These are phyloP conservation scores for Fusarium longipes DNA, from an alignment of 2,329 filamentous ascomycete genomes.

Conservation along the genomic window DNA sequence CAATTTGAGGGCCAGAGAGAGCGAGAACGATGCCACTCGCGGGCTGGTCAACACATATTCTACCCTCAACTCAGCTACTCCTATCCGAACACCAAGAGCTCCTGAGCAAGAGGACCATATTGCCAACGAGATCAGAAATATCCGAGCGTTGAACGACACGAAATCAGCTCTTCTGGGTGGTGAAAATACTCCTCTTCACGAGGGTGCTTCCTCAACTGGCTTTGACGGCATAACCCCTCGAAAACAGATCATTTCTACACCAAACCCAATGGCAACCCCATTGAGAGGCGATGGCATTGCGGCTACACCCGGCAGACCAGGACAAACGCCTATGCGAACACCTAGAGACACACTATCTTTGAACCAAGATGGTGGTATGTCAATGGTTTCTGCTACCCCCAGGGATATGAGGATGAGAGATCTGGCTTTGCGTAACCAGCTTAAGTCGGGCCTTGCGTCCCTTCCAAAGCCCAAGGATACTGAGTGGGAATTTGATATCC, in stretches of 20 bases:
- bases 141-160: slow-evolving; percentile 89
- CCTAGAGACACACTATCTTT: slow-evolving; percentile 88
- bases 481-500: slow-evolving; percentile 93
- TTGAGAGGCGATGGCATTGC: slow-evolving; percentile 75
- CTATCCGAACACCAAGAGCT: slow-evolving; percentile 91
- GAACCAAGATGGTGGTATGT: slow-evolving; percentile 77
- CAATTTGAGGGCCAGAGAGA: slow-evolving; percentile 76
- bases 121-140: slow-evolving; percentile 95
- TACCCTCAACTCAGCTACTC: slow-evolving; percentile 81
- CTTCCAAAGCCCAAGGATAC: slow-evolving; percentile 92
- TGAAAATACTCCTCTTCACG: slow-evolving; percentile 89
- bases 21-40: slow-evolving; percentile 86
- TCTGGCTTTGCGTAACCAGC: slow-evolving; percentile 72
- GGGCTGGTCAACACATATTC: slow-evolving; percentile 90
- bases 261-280: slow-evolving; percentile 94
- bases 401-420: slow-evolving; percentile 79
- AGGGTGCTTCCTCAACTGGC: slow-evolving; percentile 84
- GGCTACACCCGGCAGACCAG: slow-evolving; percentile 75
- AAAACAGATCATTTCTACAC: slow-evolving; percentile 85
- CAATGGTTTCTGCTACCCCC: slow-evolving; percentile 78
- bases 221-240: slow-evolving; percentile 87
- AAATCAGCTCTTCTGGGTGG: slow-evolving; percentile 93
- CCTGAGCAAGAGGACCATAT: slow-evolving; percentile 95
- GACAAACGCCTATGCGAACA: slow-evolving; percentile 86
- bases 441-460: slow-evolving; percentile 79